Evolutionary conservation across 75 land plant genomes (phyloP), one percentile per base, ranked within the genome.

Genomic region (Ceratopteris richardii): DNA sequence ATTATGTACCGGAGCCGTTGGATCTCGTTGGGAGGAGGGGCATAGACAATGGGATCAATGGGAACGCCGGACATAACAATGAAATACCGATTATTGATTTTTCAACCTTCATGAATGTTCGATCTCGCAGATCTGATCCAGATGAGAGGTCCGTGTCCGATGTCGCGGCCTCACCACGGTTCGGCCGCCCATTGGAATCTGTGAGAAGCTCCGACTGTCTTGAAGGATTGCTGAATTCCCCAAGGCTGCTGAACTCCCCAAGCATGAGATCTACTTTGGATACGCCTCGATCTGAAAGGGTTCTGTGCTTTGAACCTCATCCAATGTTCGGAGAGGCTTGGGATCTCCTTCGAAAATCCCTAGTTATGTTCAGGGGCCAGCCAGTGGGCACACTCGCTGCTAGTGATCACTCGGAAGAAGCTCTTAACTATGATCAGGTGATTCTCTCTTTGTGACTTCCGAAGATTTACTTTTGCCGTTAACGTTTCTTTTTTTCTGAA

Each of bases 331-430:
- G 60, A 4, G 88, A 84, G 43, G 91, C 82, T 31, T 84, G 88
- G 88, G 88, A 84, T 16, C 69, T 60, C 51, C 50, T 87, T 63
- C 68, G 77, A 26, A 66, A 68, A 28, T 75, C 91, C 5, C 46
- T 80, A 25, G 91, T 87, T 1, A 56, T 66, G 44, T 87, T 75
- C 60, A 69, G 82, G 22, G 88, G 84, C 20, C 54, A 57, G 25
- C 84, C 91, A 0, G 91, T 87, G n/a, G 91, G 91, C 26, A 87
- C 91, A 7, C 80, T 87, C 61, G 88, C 91, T 22, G 91, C 91
- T 22, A 29, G 67, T 16, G 91, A 87, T 40, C 64, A 50, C 40
- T 51, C 79, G 40, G 88, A 78, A 20, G 88, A 80, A 64, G 56
- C 65, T 0, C 82, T 84, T 19, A 87, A 87, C 44, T 87, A 87